These are phyloP conservation scores for Moelleriella libera DNA, from an alignment of 2,329 filamentous ascomycete genomes.

Conservation along the genomic window DNA sequence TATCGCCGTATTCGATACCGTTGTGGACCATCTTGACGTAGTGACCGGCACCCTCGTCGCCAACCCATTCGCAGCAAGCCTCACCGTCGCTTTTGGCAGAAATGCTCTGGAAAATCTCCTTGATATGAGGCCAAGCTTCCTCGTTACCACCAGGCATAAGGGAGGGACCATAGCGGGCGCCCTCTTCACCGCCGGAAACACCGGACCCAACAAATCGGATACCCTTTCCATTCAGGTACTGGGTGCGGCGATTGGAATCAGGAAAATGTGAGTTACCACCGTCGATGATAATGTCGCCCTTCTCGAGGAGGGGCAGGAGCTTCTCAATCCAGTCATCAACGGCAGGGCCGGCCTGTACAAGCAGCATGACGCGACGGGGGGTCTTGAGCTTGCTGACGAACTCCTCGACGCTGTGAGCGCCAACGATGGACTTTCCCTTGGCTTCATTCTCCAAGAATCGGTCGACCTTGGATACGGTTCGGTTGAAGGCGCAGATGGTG, in stretches of 20 bases:
- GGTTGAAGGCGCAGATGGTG: constrained; percentile 97
- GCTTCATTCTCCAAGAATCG: constrained; percentile 81
- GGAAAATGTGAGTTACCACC: constrained; percentile 98
- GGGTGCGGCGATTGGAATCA: constrained; percentile 92
- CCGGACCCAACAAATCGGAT: constrained; percentile 92
- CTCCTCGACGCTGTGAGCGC: constrained; percentile 86
- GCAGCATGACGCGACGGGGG: constrained; percentile 92
- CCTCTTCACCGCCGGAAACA: constrained; percentile 98
- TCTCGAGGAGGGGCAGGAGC: constrained; percentile 68
- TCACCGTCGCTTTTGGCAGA: constrained; percentile 95
- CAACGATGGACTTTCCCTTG: constrained; percentile 90
- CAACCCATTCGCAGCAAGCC: constrained; percentile 98
- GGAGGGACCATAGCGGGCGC: constrained; percentile 91
- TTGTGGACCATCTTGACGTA: constrained; percentile 99
- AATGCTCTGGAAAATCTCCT: constrained; percentile 98
- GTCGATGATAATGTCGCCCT: constrained; percentile 97
- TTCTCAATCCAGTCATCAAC: constrained; percentile 99
- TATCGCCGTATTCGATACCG: constrained; percentile 99
- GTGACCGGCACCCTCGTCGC: constrained; percentile 97
- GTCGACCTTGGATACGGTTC: constrained; percentile 97
- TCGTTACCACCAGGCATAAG: constrained; percentile 99
- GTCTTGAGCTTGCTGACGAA: constrained; percentile 95
- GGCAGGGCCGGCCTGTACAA: constrained; percentile 95
- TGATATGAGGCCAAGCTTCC: constrained; percentile 94
- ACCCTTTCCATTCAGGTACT: constrained; percentile 75